A percentile compares a stretch with the other conserved stretches of the same genome.
Evolutionary conservation across 1,284 basidiomycete species (phyloP).

Genomic region (Pisolithus thermaeus): DNA sequence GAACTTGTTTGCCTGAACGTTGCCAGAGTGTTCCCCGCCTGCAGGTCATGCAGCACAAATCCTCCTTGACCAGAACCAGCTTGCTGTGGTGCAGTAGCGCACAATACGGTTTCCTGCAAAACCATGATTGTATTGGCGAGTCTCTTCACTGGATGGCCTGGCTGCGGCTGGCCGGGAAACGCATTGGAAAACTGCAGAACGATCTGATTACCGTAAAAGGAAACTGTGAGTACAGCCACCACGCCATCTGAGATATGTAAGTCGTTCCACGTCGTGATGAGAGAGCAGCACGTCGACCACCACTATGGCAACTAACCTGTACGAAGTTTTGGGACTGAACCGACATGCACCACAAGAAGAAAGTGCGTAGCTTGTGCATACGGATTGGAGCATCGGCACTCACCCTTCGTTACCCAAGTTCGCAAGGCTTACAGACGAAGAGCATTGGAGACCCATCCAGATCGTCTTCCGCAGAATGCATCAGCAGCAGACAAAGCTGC

Average conservation of each 20-base stretch:
- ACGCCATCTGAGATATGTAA: too few species aligned
- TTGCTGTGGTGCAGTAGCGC: slow-evolving; percentile 49
- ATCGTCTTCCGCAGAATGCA: slow-evolving; percentile 36
- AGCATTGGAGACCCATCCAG: slow-evolving; percentile 46
- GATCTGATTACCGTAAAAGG: too few species aligned
- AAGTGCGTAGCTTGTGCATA: slow-evolving; percentile 26
- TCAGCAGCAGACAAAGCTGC: slow-evolving; percentile 34
- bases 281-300: too few species aligned
- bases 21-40: slow-evolving; percentile 59
- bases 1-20: slow-evolving; percentile 75
- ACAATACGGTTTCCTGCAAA: slow-evolving; percentile 64
- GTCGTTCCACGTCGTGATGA: too few species aligned
- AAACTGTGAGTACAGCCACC: too few species aligned
- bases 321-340: slow-evolving; percentile 40
- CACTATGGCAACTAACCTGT: slow-evolving; percentile 53
- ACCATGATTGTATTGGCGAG: slow-evolving; percentile 36
- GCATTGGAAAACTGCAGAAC: too few species aligned
- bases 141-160: too few species aligned
- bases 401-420: slow-evolving; percentile 27
- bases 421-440: slow-evolving; percentile 43
- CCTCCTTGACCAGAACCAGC: slow-evolving; percentile 45
- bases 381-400: background rate
- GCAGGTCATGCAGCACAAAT: slow-evolving; percentile 66
- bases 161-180: too few species aligned
- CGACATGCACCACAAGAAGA: slow-evolving; percentile 39